These are phyloP conservation scores for Glutinoglossum americanum DNA, from an alignment of 495 filamentous ascomycete species.

Conservation along the genomic window DNA sequence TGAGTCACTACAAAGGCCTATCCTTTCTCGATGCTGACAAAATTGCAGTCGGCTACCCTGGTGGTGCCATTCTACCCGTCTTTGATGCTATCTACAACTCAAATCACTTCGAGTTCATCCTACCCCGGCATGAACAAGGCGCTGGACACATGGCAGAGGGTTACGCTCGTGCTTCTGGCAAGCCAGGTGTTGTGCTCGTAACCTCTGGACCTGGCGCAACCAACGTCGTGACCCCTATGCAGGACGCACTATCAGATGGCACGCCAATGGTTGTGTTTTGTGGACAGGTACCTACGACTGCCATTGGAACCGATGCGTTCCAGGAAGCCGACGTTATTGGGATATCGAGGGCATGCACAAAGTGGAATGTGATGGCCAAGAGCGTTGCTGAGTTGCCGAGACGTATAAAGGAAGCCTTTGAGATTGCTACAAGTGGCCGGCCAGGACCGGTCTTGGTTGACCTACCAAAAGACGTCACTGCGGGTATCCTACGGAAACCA, in stretches of 20 bases:
- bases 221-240: slow-evolving; percentile 60
- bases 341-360: slow-evolving; percentile 58
- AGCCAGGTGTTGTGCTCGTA: slow-evolving; percentile 57
- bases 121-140: slow-evolving; percentile 61
- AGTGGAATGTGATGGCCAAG: slow-evolving; percentile 77
- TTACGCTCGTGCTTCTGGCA: slow-evolving; percentile 52
- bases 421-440: slow-evolving; percentile 55
- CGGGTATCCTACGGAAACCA: slow-evolving; percentile 37
- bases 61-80: slow-evolving; percentile 64
- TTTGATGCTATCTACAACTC: slow-evolving; percentile 73
- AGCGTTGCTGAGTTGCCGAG: slow-evolving; percentile 55
- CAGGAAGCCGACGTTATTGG: slow-evolving; percentile 62
- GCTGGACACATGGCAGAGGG: slow-evolving; percentile 69
- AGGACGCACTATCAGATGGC: slow-evolving; percentile 58
- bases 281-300: slow-evolving; percentile 51
- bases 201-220: slow-evolving; percentile 64
- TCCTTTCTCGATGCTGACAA: slow-evolving; percentile 9
- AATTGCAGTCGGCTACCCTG: slow-evolving; percentile 28
- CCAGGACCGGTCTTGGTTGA: slow-evolving; percentile 66
- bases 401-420: slow-evolving; percentile 67
- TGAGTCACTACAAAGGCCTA: slow-evolving; percentile 24
- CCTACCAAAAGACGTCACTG: slow-evolving; percentile 61
- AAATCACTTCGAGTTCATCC: slow-evolving; percentile 56
- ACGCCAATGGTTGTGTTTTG: slow-evolving; percentile 61
- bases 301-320: slow-evolving; percentile 63